Conservation (phyloP, 1,284 basidiomycete species). For the Dichomitus squalens region DNA sequence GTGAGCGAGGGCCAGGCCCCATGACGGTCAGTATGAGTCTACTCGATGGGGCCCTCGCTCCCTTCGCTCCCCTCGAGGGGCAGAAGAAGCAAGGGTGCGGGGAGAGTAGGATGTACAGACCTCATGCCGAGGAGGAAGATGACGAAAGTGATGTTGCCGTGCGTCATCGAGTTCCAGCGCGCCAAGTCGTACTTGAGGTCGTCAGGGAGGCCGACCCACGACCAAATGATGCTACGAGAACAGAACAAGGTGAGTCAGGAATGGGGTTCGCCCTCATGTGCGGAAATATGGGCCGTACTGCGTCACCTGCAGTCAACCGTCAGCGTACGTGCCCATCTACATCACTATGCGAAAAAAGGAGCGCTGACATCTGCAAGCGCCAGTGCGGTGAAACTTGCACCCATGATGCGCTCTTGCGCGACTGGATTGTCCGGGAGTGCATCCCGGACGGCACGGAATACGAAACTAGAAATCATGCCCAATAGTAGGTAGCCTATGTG, state of each 20-base stretch:
- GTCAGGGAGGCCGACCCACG: conserved; percentile 58
- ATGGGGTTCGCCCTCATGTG: not conserved
- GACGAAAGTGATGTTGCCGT: conserved; percentile 73
- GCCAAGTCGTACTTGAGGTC: conserved; percentile 52
- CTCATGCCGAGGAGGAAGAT: conserved; percentile 57
- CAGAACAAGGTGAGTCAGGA: not conserved
- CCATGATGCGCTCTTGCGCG: conserved; percentile 72
- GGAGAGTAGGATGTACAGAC: conserved; percentile 36
- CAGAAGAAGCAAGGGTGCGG: not conserved
- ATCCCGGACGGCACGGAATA: conserved; percentile 71
- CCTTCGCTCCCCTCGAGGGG: not conserved
- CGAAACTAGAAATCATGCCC: conserved; percentile 65
- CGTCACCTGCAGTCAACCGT: conserved; percentile 37
- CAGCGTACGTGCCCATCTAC: not conserved
- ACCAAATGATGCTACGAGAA: conserved; percentile 53
- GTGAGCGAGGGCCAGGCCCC: not conserved
- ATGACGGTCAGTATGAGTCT: not conserved
- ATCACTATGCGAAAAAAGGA: not conserved
- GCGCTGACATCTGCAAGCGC: conserved; percentile 74
- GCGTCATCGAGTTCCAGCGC: conserved; percentile 71
- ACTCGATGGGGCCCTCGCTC: not conserved
- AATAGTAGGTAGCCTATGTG: conserved; percentile 67
- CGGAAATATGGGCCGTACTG: conserved; percentile 50
- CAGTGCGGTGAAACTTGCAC: conserved; percentile 63
- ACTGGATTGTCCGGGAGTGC: conserved; percentile 58